Conservation (phyloP, 169 alveolate species). For the Plasmodium fragile region DNA sequence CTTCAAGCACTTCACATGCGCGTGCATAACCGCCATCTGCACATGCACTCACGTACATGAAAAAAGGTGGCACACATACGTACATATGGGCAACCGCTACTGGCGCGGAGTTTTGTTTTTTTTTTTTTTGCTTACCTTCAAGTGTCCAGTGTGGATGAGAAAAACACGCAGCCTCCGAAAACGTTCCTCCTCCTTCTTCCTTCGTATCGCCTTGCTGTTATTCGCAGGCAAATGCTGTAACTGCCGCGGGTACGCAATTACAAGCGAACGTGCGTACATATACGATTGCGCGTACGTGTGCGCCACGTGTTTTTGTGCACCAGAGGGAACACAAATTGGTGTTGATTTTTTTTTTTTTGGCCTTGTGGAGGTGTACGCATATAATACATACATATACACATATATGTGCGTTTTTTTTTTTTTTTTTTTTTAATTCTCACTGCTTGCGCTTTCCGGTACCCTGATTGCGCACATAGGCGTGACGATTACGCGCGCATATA, state of each 20-base stretch:
- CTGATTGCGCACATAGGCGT: not conserved
- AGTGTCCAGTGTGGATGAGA: not conserved
- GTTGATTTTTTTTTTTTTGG: not conserved
- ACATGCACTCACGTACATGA: not conserved
- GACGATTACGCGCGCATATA: not conserved
- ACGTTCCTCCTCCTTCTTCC: not conserved
- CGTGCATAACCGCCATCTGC: not conserved
- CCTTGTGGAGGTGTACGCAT: not conserved
- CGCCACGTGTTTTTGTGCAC: slow-evolving; percentile 46
- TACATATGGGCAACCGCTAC: not conserved
- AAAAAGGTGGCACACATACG: not conserved
- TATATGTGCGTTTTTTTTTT: slow-evolving; percentile 15
- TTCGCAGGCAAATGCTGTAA: not conserved
- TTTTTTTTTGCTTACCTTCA: slow-evolving; percentile 36
- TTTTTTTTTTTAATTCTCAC: slow-evolving; percentile 48
- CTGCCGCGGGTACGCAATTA: not conserved
- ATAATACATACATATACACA: slow-evolving; percentile 14
- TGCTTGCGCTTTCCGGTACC: not conserved
- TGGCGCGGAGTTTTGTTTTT: not conserved
- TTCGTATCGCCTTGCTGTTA: slow-evolving; percentile 9
- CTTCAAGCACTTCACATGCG: not conserved
- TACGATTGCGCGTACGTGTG: not conserved
- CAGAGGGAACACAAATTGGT: slow-evolving; percentile 3
- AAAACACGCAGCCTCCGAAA: not conserved
- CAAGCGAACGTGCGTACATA: not conserved